phyloP scores from a whole-genome alignment of 345 rosid species.

The Dipteronia sinensis region DNA sequence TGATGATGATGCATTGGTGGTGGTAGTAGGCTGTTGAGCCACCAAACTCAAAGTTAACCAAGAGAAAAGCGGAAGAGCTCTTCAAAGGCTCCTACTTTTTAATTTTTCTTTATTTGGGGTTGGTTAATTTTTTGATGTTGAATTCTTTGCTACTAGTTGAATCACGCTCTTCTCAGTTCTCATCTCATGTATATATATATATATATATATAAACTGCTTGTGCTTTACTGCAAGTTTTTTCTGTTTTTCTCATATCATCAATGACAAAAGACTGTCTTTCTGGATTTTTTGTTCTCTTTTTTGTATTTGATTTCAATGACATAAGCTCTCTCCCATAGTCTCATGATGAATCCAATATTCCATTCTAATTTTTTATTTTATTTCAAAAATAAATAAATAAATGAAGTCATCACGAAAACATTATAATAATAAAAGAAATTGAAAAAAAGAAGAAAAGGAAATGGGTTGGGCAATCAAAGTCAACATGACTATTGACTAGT shows the following conservation, averaged over 20 bases:
- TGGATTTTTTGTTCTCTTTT: background rate
- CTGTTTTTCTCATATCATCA: background rate
- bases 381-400: no score
- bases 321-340: no score
- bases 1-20: background rate
- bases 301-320: background rate
- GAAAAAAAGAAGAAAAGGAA: no score
- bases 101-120: background rate
- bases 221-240: no score
- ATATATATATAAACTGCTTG: no score
- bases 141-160: background rate
- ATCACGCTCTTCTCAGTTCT: background rate
- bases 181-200: no score
- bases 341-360: no score
- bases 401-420: background rate
- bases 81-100: background rate
- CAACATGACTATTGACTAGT: background rate
- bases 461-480: background rate
- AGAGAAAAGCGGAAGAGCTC: background rate
- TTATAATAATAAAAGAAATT: background rate
- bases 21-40: background rate
- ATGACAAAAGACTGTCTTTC: background rate
- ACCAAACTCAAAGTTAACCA: background rate
- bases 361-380: no score
- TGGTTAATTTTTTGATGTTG: background rate